phyloP scores from a whole-genome alignment of 2,329 filamentous ascomycete genomes.

The Ilyonectria robusta region DNA sequence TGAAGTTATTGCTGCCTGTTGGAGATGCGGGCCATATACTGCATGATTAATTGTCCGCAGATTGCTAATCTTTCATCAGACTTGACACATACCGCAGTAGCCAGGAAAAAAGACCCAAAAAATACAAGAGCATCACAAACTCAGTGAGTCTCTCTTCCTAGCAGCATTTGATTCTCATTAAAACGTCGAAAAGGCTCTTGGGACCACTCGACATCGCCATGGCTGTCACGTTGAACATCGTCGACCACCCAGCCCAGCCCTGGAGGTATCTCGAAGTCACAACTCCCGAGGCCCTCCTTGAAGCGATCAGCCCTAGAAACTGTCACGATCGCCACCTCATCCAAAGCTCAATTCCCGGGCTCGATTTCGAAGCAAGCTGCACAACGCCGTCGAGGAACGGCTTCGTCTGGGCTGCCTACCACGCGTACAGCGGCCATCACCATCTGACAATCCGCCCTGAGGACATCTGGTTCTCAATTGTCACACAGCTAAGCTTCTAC shows the following conservation, averaged over 20 bases:
- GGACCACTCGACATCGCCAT: neutral
- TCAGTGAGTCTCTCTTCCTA: no score
- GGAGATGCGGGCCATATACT: no score
- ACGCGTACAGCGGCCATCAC: slow-evolving; percentile 61
- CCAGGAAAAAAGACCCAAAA: no score
- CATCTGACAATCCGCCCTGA: slow-evolving; percentile 65
- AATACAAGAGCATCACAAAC: no score
- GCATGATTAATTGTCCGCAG: no score
- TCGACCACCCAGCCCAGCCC: slow-evolving; percentile 1
- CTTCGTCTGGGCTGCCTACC: slow-evolving; percentile 54
- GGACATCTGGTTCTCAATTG: slow-evolving; percentile 67
- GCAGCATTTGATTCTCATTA: no score
- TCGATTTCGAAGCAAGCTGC: neutral
- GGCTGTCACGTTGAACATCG: slow-evolving; percentile 7
- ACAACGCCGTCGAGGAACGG: slow-evolving; percentile 49
- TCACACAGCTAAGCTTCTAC: slow-evolving; percentile 62
- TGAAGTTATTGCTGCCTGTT: no score
- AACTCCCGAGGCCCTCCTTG: neutral
- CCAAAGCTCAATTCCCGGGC: slow-evolving; percentile 4
- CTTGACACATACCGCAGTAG: no score
- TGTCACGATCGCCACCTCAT: neutral
- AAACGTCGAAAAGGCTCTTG: neutral
- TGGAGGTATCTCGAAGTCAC: neutral
- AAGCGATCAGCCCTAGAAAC: neutral
- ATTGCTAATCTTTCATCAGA: no score